Percentiles rank a stretch among this genome's conserved stretches.
Evolutionary conservation across 208 protist genomes (phyloP).

Genomic region (Leishmania tarentolae): DNA sequence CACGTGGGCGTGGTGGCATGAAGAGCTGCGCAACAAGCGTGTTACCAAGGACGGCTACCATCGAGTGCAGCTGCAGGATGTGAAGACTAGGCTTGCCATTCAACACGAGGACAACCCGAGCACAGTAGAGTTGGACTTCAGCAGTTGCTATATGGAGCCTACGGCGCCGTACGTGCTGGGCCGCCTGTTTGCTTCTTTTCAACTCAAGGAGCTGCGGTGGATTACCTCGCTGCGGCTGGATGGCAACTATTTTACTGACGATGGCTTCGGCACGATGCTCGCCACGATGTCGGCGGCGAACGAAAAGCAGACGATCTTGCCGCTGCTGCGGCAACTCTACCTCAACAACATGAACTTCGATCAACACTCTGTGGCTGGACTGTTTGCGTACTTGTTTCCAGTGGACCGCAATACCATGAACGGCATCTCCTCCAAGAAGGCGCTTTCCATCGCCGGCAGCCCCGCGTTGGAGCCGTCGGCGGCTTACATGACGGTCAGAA

Average conservation of each 20-base stretch:
- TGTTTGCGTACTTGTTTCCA: constrained; percentile 78
- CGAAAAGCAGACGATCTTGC: constrained; percentile 49
- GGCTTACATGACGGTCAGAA: constrained; percentile 40
- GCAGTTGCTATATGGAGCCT: constrained; percentile 79
- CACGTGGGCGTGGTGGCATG: constrained; percentile 80
- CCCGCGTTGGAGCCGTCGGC: constrained; percentile 29
- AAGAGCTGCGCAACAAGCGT: constrained; percentile 58
- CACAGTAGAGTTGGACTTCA: constrained; percentile 72
- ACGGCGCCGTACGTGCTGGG: constrained; percentile 77
- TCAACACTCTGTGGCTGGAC: constrained; percentile 45
- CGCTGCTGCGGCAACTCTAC: constrained; percentile 71
- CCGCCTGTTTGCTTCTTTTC: constrained; percentile 54
- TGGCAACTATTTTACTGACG: constrained; percentile 84
- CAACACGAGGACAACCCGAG: constrained; percentile 64
- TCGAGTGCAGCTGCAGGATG: constrained; percentile 59
- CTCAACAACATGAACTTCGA: constrained; percentile 88
- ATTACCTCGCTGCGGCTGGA: constrained; percentile 80
- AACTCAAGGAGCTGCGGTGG: constrained; percentile 61
- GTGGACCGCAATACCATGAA: constrained; percentile 38
- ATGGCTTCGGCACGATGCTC: constrained; percentile 75
- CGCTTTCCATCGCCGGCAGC: constrained; percentile 18
- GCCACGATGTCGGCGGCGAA: constrained; percentile 62
- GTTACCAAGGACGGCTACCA: constrained; percentile 69
- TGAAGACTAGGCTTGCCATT: constrained; percentile 50
- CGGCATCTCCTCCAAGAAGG: background rate